Evolutionary conservation across 176 grass and related monocot genomes (phyloP).

Genomic region (Eragrostis curvula): DNA sequence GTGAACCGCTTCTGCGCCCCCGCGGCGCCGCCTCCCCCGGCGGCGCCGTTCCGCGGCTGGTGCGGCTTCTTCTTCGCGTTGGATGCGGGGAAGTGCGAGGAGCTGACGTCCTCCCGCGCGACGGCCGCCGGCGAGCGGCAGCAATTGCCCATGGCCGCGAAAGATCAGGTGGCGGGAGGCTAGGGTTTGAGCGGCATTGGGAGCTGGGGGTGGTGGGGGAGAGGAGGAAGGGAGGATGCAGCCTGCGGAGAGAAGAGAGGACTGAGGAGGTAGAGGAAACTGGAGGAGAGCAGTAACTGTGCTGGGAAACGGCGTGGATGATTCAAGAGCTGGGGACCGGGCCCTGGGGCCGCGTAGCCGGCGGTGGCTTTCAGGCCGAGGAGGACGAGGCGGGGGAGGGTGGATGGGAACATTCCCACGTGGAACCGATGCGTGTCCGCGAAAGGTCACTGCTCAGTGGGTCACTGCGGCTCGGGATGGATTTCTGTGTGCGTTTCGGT

Average conservation of each 20-base stretch:
- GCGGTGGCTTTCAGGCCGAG: slow-evolving; percentile 28
- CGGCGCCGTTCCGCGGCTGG: slow-evolving; percentile 53
- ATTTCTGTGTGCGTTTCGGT: slow-evolving; percentile 12
- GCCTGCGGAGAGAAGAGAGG: slow-evolving; percentile 17
- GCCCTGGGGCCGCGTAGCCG: slow-evolving; percentile 41
- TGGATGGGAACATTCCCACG: slow-evolving; percentile 25
- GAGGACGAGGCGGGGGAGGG: not conserved
- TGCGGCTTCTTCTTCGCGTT: slow-evolving; percentile 67
- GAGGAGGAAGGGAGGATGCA: not conserved
- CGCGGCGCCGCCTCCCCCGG: slow-evolving; percentile 27
- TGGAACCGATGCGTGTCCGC: not conserved
- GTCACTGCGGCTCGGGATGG: not conserved
- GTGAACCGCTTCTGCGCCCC: slow-evolving; percentile 65
- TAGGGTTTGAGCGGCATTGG: slow-evolving; percentile 69
- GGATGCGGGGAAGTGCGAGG: slow-evolving; percentile 69
- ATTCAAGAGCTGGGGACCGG: slow-evolving; percentile 27
- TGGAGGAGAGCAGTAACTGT: slow-evolving; percentile 49
- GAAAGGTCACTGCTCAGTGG: not conserved
- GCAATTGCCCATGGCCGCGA: slow-evolving; percentile 86
- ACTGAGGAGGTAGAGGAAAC: not conserved
- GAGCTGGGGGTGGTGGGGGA: slow-evolving; percentile 7
- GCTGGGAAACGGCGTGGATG: slow-evolving; percentile 48
- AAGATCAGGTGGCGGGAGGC: slow-evolving; percentile 38
- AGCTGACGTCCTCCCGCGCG: slow-evolving; percentile 90
- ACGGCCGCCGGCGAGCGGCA: slow-evolving; percentile 93